phyloP scores from a whole-genome alignment of 495 filamentous ascomycete genomes.

The Penicillium pancosmium region DNA sequence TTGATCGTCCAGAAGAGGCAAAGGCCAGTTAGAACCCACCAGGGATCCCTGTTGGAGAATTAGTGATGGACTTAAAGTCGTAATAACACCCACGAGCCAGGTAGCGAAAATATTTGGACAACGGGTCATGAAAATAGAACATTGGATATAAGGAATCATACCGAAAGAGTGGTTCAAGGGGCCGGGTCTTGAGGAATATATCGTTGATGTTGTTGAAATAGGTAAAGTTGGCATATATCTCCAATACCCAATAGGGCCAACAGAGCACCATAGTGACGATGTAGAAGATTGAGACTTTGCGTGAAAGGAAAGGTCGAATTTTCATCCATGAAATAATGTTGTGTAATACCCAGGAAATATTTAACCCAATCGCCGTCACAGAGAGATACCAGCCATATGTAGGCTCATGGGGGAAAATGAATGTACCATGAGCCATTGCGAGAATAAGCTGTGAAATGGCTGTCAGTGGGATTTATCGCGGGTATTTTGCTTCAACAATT shows the following conservation, averaged over 20 bases:
- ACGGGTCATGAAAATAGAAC: too few relatives aligned
- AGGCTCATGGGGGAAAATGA: conserved; percentile 45
- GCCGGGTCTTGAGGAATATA: conserved; percentile 52
- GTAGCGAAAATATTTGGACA: too few relatives aligned
- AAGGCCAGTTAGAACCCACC: conserved; percentile 60
- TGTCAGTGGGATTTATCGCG: not conserved
- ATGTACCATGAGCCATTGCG: conserved; percentile 46
- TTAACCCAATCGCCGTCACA: conserved; percentile 47
- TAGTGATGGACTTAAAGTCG: not conserved
- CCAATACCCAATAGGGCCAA: conserved; percentile 50
- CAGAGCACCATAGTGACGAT: conserved; percentile 43
- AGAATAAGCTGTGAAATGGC: conserved; percentile 29
- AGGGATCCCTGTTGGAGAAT: conserved; percentile 51
- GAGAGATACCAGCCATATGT: conserved; percentile 53
- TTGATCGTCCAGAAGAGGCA: conserved; percentile 58
- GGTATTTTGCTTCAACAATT: not conserved
- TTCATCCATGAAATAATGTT: conserved; percentile 57
- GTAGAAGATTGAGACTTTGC: conserved; percentile 37
- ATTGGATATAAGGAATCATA: conserved; percentile 13
- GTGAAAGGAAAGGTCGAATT: conserved; percentile 45
- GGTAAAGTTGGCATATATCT: conserved; percentile 53
- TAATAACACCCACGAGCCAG: not conserved
- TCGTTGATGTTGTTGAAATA: conserved; percentile 54
- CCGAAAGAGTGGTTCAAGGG: conserved; percentile 56
- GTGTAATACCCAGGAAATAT: conserved; percentile 49